These are phyloP conservation scores for Bertia moriformis DNA, from an alignment of 2,329 filamentous ascomycete species.

Conservation along the genomic window DNA sequence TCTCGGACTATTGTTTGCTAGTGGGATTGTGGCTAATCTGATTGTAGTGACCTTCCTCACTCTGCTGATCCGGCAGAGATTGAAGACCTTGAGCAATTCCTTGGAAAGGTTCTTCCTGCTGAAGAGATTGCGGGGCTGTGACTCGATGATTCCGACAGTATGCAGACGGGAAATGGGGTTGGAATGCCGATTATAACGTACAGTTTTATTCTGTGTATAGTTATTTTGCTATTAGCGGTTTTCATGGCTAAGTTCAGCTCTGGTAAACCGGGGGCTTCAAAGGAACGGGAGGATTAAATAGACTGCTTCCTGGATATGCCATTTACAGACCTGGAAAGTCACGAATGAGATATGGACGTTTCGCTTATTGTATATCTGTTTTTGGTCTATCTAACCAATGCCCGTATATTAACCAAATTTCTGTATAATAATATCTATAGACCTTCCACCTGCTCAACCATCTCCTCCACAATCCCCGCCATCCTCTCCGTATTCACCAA, in stretches of 20 bases:
- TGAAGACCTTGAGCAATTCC: slow-evolving; percentile 42
- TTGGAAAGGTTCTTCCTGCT: slow-evolving; percentile 32
- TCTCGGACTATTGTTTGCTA: background rate
- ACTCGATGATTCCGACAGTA: slow-evolving; percentile 11
- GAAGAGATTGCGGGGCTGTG: slow-evolving; percentile 18
- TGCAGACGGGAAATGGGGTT: slow-evolving; percentile 1
- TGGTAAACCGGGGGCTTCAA: too few species aligned
- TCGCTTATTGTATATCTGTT: too few species aligned
- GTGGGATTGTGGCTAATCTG: slow-evolving; percentile 1
- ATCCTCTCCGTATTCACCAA: background rate
- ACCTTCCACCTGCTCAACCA: background rate
- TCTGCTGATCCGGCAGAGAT: slow-evolving; percentile 44
- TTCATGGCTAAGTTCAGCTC: too few species aligned
- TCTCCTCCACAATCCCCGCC: background rate
- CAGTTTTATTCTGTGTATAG: background rate
- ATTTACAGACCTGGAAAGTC: too few species aligned
- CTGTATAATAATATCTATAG: too few species aligned
- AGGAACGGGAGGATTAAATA: too few species aligned
- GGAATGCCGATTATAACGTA: background rate
- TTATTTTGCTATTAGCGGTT: too few species aligned
- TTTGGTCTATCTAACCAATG: too few species aligned
- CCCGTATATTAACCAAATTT: too few species aligned
- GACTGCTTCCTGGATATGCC: too few species aligned
- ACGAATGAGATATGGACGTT: too few species aligned
- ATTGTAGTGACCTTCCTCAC: slow-evolving; percentile 31